phyloP scores from a whole-genome alignment of 2,329 filamentous ascomycete species.

The Cryphonectria radicalis region DNA sequence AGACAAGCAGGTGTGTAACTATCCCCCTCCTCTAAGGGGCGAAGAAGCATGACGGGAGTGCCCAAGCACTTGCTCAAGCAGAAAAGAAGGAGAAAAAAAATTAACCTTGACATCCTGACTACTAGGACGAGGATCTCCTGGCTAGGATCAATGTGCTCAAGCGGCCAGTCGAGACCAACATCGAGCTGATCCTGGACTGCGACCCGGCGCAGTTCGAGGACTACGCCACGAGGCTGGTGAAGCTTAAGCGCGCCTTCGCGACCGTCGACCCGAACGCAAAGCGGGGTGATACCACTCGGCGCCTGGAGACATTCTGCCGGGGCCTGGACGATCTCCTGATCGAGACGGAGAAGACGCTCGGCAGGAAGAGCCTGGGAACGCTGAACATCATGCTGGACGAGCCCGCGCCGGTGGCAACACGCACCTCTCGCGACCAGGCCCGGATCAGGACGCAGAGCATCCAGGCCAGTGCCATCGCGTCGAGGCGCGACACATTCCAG shows the following conservation, averaged over 20 bases:
- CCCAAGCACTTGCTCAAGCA: neutral
- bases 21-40: too few relatives aligned
- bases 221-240: slow-evolving; percentile 8
- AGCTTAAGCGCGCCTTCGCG: slow-evolving; percentile 9
- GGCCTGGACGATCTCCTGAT: slow-evolving; percentile 14
- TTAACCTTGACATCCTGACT: neutral
- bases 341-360: slow-evolving; percentile 13
- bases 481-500: neutral
- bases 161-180: slow-evolving; percentile 10
- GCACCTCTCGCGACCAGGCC: slow-evolving; percentile 12
- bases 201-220: slow-evolving; percentile 9
- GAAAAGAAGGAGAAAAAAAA: neutral
- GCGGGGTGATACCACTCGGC: neutral
- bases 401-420: slow-evolving; percentile 3
- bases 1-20: slow-evolving; percentile 3
- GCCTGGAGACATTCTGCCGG: slow-evolving; percentile 14
- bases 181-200: slow-evolving; percentile 12
- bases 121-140: slow-evolving; percentile 8
- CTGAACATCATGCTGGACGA: slow-evolving; percentile 15
- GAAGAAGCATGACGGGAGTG: neutral
- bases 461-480: slow-evolving; percentile 8
- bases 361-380: slow-evolving; percentile 5
- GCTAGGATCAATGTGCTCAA: slow-evolving; percentile 8
- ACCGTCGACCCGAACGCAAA: neutral
- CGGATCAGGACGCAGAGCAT: slow-evolving; percentile 15